phyloP scores from a whole-genome alignment of 495 filamentous ascomycete genomes.

The Podospora appendiculata region DNA sequence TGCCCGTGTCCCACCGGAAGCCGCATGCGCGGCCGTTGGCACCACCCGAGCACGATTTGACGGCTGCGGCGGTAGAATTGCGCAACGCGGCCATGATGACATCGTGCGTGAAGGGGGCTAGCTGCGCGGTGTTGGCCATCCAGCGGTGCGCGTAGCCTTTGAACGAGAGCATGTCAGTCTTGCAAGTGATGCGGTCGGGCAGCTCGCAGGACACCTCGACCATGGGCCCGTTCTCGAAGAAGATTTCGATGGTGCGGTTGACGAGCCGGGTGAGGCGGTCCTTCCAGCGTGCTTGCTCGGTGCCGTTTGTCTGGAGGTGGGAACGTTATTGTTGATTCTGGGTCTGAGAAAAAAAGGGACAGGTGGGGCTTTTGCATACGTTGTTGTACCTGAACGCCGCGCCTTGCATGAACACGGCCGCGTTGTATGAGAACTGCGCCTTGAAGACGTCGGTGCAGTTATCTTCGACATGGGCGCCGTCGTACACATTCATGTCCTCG shows the following conservation, averaged over 20 bases:
- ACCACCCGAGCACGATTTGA: slow-evolving; percentile 54
- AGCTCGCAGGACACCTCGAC: slow-evolving; percentile 59
- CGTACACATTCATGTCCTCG: slow-evolving; percentile 45
- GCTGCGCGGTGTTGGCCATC: slow-evolving; percentile 58
- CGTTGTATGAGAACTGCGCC: slow-evolving; percentile 63
- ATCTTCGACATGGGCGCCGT: slow-evolving; percentile 52
- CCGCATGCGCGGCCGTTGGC: slow-evolving; percentile 49
- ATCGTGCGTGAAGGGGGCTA: slow-evolving; percentile 55
- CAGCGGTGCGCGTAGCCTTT: slow-evolving; percentile 69
- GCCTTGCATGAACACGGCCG: slow-evolving; percentile 57
- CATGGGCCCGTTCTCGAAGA: slow-evolving; percentile 48
- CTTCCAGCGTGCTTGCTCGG: slow-evolving; percentile 35
- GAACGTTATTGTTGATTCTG: not conserved
- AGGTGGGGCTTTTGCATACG: slow-evolving; percentile 26
- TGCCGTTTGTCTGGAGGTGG: slow-evolving; percentile 1
- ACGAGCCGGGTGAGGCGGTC: slow-evolving; percentile 50
- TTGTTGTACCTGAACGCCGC: slow-evolving; percentile 69
- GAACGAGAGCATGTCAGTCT: slow-evolving; percentile 65
- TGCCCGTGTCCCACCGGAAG: slow-evolving; percentile 25
- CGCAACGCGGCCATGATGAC: slow-evolving; percentile 49
- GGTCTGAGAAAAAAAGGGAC: not conserved
- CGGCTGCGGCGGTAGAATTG: slow-evolving; percentile 54
- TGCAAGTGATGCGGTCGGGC: slow-evolving; percentile 44
- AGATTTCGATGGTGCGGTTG: slow-evolving; percentile 47
- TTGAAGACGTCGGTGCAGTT: slow-evolving; percentile 53